Evolutionary conservation across 2,329 filamentous ascomycete species (phyloP), one percentile per base, ranked within the genome.

Genomic region (Penicillium sp.): DNA sequence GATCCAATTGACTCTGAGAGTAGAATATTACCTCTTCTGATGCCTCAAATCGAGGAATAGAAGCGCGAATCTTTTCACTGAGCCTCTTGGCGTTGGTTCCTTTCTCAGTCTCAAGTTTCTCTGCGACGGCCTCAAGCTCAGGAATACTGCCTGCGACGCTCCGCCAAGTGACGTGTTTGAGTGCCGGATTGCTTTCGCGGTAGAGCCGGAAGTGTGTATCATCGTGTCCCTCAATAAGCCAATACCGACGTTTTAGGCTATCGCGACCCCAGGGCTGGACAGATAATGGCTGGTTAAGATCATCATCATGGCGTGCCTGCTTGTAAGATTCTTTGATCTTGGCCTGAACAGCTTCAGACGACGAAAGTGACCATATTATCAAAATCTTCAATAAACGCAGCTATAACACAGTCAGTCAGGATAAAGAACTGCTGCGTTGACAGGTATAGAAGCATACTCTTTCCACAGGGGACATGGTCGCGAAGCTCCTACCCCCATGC

Each of bases 181-280:
- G 80, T 4, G 84, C 83, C 11, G 89, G 87, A 63, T 95, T 95
- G 71, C 88, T 92, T 72, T 99, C 93, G 45, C 93, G 82, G 69
- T 99, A 99, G 37, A 99, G 81, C 55, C 93, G 83, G 70, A 99
- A 99, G 54, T 87, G 81, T 3, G 92, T 97, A 70, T 99, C 91
- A 61, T 97, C 92, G 59, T 89, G 82, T 11, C 93, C 93, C 72
- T 99, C 93, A 54, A 99, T 82, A 40, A 99, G 77, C 75, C 87
- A 99, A 72, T 97, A 99, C 52, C 90, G 84, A 48, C 93, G 84
- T 75, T 93, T 95, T 61, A 95, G 85, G 56, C 88, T 89, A 67
- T 95, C 91, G 11, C 82, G 80, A 8, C 91, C 91, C 91, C 91
- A 96, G 4, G 89, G 84, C 66, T 95, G 90, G 38, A 95, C 88